Evolutionary conservation across 2,329 filamentous ascomycete genomes (phyloP), one percentile per base, ranked within the genome.

Genomic region (Trichoderma koningii): DNA sequence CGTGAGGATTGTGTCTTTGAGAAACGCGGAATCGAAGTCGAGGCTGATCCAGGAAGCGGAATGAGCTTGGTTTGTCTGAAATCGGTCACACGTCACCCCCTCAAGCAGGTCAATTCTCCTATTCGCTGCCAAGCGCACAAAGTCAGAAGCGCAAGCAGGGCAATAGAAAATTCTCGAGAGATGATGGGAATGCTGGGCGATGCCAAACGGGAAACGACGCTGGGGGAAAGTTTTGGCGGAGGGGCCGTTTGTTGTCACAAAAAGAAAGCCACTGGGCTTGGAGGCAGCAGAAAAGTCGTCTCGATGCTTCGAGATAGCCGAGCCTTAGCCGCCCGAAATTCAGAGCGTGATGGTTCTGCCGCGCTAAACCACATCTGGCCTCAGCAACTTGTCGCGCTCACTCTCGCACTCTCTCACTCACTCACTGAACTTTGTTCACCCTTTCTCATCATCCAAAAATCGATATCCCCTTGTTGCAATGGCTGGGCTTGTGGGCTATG

Each of bases 401-500:
- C 23, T 21, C 34, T 14, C 55, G 45, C 23, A 15, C 34, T 14
- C 55, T 34, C 23, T 42, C 55, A 30, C 50, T 63, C 50, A 15
- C 38, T 47, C 41, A 44, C 26, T 55, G 7, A 19, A 51, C 34
- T n/a, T 63, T 47, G 41, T 42, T 26, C 50, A 34, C 50, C 19
- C 26, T 21, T 44, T 28, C 21, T 57, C 28, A 19, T 34, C 45
- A 26, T 53, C 55, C 34, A 12, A 50, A 14, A 34, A 30, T 62
- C 50, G 21, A 30, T 34, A 52, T 1, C 14, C 14, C 17, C 17
- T 15, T 47, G 45, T n/a, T 10, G 44, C 47, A 57, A 79, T 82
- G 80, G 77, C 76, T 51, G 81, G 77, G 1, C 77, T 85, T 14
- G 82, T 85, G 7, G 76, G 71, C 41, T 85, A 85, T 67, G 81